These are phyloP conservation scores for Helicostylum pulchrum DNA, from an alignment of 192 early-diverging fungal species.

Conservation along the genomic window DNA sequence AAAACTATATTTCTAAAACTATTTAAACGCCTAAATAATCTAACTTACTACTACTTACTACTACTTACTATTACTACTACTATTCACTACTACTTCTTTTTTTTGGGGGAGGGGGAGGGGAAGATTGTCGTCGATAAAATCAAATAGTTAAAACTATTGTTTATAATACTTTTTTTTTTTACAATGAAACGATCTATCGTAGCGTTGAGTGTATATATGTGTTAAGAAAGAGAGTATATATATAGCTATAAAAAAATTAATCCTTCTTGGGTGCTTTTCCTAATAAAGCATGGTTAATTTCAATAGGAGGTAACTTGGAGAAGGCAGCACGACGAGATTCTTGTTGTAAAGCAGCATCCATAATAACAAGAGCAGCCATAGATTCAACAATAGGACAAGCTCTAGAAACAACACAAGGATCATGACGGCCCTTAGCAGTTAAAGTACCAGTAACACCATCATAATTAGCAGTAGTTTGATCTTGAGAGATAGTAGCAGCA, in stretches of 20 bases:
- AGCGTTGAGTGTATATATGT: too few relatives aligned
- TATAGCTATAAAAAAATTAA: background rate
- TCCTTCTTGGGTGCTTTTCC: constrained; percentile 30
- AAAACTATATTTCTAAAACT: too few relatives aligned
- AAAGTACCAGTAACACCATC: constrained; percentile 76
- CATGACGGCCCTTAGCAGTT: constrained; percentile 91
- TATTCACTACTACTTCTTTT: too few relatives aligned
- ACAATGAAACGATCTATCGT: too few relatives aligned
- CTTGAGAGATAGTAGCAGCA: constrained; percentile 90
- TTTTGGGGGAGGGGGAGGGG: too few relatives aligned
- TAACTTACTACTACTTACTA: too few relatives aligned
- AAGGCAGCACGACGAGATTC: constrained; percentile 55
- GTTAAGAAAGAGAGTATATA: too few relatives aligned
- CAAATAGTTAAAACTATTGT: too few relatives aligned
- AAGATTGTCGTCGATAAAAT: too few relatives aligned
- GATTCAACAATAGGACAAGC: constrained; percentile 98
- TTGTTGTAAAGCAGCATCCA: constrained; percentile 77
- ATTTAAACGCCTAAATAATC: too few relatives aligned
- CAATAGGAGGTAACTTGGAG: constrained; percentile 46
- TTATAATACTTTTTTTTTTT: too few relatives aligned
- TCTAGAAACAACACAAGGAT: constrained; percentile 94
- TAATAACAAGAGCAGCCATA: constrained; percentile 90
- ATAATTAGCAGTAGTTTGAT: constrained; percentile 87
- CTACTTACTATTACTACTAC: too few relatives aligned
- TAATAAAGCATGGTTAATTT: constrained; percentile 34